Evolutionary conservation across 164 flowering plant species (phyloP).

Genomic region (Umbellularia californica): DNA sequence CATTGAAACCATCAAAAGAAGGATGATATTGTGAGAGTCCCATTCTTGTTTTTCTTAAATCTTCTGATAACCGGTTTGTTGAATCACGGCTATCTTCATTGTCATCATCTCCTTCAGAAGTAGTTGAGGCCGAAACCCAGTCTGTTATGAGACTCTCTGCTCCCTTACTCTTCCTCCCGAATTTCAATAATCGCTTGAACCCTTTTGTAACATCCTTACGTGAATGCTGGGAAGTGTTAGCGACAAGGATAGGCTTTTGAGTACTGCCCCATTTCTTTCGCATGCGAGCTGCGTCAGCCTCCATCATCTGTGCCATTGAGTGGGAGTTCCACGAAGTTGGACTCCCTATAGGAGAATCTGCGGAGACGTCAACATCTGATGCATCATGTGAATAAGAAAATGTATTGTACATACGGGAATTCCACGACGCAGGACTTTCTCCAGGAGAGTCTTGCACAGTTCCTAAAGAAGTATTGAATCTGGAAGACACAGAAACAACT

Average conservation of each 20-base stretch:
- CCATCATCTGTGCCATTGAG: conserved; percentile 48
- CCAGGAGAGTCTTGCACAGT: conserved; percentile 71
- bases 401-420: conserved; percentile 54
- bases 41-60: conserved; percentile 91
- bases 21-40: conserved; percentile 61
- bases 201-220: conserved; percentile 91
- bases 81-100: conserved; percentile 85
- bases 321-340: conserved; percentile 89
- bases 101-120: conserved; percentile 99
- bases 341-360: conserved; percentile 89
- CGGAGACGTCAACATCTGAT: conserved; percentile 82
- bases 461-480: conserved; percentile 35
- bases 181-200: conserved; percentile 80
- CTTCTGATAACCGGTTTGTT: conserved; percentile 80
- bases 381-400: conserved; percentile 69
- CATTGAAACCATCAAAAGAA: conserved; percentile 71
- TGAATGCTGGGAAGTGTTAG: conserved; percentile 52
- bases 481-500: conserved; percentile 45
- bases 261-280: conserved; percentile 97
- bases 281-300: conserved; percentile 86
- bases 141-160: conserved; percentile 63
- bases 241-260: conserved; percentile 61
- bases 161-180: conserved; percentile 86
- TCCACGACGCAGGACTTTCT: conserved; percentile 91
- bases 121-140: conserved; percentile 90